Evolutionary conservation across 129 eudicot species (phyloP).

Genomic region (Chrysanthemum makinoi): DNA sequence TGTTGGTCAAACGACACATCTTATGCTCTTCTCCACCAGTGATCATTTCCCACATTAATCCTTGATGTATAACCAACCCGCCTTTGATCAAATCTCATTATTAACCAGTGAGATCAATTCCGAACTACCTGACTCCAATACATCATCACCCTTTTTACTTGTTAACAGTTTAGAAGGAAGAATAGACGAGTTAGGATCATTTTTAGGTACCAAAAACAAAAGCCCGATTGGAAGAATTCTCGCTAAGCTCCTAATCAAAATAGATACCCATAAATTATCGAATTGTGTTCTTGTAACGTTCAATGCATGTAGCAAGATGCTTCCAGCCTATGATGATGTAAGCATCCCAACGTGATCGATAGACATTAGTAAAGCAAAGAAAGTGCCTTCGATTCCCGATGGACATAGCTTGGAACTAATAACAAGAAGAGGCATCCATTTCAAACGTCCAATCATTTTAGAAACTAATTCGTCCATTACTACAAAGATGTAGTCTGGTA

Average conservation of each 20-base stretch:
- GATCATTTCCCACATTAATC: conserved; percentile 1
- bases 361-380: conserved; percentile 90
- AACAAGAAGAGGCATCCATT: conserved; percentile 98
- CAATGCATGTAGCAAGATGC: conserved; percentile 60
- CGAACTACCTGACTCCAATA: conserved; percentile 30
- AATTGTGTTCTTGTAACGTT: conserved; percentile 75
- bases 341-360: conserved; percentile 76
- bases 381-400: conserved; percentile 94
- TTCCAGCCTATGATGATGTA: conserved; percentile 82
- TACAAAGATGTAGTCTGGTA: conserved; percentile 70
- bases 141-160: conserved; percentile 39
- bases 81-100: conserved; percentile 16
- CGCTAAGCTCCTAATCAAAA: conserved; percentile 56
- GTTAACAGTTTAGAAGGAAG: conserved; percentile 55
- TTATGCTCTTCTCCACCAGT: background rate
- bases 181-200: conserved; percentile 53
- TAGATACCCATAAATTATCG: conserved; percentile 69
- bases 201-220: conserved; percentile 65
- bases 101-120: conserved; percentile 54
- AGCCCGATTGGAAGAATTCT: conserved; percentile 69
- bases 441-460: conserved; percentile 67
- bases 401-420: conserved; percentile 94
- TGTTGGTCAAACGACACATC: background rate
- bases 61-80: conserved; percentile 4
- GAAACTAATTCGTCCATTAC: conserved; percentile 68